Conservation (phyloP, 2,329 filamentous ascomycete species). For the Exophiala dermatitidis region DNA sequence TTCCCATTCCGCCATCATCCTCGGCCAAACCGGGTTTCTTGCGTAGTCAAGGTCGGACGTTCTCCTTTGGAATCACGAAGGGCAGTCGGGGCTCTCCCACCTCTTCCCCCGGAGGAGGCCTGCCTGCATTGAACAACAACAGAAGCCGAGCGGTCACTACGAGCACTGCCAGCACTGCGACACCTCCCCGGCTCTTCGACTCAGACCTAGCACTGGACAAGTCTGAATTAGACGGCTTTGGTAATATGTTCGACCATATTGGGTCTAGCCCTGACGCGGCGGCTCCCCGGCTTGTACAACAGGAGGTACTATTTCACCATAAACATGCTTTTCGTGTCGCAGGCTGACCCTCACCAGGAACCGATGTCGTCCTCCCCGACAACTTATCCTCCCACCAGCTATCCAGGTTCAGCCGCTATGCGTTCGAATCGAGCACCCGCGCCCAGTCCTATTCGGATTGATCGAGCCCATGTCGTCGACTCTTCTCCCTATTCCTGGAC, state of each 20-base stretch:
- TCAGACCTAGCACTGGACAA: conserved; percentile 37
- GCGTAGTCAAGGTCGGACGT: conserved; percentile 44
- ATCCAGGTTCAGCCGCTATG: conserved; percentile 1
- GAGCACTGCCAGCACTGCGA: conserved; percentile 47
- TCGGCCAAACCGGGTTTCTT: conserved; percentile 34
- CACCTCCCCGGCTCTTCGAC: conserved; percentile 46
- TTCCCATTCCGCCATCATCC: conserved; percentile 36
- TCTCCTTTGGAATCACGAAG: conserved; percentile 46
- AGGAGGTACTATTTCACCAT: conserved; percentile 19
- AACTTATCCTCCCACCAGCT: conserved; percentile 21
- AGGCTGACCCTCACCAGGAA: conserved; percentile 5
- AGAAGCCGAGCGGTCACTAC: conserved; percentile 41
- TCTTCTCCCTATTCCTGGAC: conserved; percentile 47
- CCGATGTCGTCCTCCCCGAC: conserved; percentile 8
- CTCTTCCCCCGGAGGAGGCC: conserved; percentile 13
- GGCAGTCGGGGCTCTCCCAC: conserved; percentile 31
- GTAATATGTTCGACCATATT: conserved; percentile 47
- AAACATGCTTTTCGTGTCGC: background rate
- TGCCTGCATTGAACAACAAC: conserved; percentile 22
- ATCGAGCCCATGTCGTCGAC: conserved; percentile 40
- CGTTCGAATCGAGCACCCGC: conserved; percentile 22
- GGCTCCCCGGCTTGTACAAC: conserved; percentile 24
- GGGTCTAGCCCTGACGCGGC: conserved; percentile 30
- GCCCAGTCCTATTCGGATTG: conserved; percentile 41
- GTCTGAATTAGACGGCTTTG: conserved; percentile 41